phyloP scores from a whole-genome alignment of 371 early-diverging fungal genomes.

The Chytridium lagenaria region DNA sequence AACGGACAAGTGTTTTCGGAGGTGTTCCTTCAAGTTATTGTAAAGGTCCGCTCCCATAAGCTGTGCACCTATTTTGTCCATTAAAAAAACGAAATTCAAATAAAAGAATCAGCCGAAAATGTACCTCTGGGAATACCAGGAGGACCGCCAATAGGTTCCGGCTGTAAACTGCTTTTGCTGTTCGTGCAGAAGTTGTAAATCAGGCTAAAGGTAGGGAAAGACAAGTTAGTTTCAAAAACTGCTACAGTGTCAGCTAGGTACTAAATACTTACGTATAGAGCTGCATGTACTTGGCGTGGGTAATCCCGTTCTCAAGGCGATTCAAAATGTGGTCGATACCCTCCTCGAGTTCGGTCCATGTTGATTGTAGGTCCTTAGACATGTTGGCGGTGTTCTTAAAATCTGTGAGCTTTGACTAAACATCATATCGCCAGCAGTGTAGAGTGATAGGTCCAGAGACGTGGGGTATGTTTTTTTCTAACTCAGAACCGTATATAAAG shows the following conservation, averaged over 20 bases:
- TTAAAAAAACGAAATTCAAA: not conserved
- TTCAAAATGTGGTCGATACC: slow-evolving; percentile 85
- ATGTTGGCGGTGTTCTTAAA: not conserved
- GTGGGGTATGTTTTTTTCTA: no score
- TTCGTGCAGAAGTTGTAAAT: slow-evolving; percentile 85
- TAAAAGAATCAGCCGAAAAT: slow-evolving; percentile 19
- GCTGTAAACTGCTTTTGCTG: slow-evolving; percentile 24
- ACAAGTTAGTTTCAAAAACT: not conserved
- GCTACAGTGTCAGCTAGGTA: not conserved
- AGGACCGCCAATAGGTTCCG: slow-evolving; percentile 1
- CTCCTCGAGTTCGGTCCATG: slow-evolving; percentile 78
- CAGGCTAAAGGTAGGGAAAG: slow-evolving; percentile 55
- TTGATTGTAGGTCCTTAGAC: slow-evolving; percentile 46
- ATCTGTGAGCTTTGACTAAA: no score
- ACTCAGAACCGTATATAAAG: no score
- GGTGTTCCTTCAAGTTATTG: slow-evolving; percentile 71
- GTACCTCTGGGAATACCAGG: not conserved
- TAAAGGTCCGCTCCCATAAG: slow-evolving; percentile 89
- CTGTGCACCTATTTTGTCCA: slow-evolving; percentile 63
- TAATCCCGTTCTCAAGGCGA: slow-evolving; percentile 76
- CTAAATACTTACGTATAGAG: slow-evolving; percentile 78
- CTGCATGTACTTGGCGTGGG: slow-evolving; percentile 76
- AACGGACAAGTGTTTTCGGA: slow-evolving; percentile 68
- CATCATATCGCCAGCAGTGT: no score
- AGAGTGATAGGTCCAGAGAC: no score